A percentile compares a stretch with the other conserved stretches of the same genome.
phyloP scores from a whole-genome alignment of 148 eudicot species.

The Camellia sinensis region DNA sequence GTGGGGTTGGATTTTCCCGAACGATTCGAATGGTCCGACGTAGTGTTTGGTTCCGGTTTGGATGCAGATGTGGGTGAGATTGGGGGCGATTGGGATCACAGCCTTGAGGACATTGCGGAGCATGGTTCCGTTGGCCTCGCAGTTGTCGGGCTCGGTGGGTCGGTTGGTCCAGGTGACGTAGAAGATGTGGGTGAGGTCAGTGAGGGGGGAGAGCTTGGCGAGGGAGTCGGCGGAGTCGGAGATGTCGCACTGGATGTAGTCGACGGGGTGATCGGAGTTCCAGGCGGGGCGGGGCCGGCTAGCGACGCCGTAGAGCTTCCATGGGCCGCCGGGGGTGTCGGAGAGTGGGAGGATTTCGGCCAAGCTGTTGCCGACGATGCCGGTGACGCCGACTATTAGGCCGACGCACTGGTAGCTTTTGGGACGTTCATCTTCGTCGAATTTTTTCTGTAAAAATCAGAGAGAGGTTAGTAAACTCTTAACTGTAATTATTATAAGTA shows the following conservation, averaged over 20 bases:
- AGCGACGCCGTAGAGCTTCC: conserved; percentile 28
- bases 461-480: background rate
- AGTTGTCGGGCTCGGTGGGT: conserved; percentile 12
- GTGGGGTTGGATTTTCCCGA: conserved; percentile 5
- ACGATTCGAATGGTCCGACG: conserved; percentile 11
- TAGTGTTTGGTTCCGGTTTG: conserved; percentile 25
- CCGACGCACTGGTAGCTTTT: conserved; percentile 10
- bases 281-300: conserved; percentile 20
- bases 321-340: conserved; percentile 28
- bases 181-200: conserved; percentile 24
- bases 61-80: conserved; percentile 20
- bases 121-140: conserved; percentile 22
- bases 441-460: conserved; percentile 15
- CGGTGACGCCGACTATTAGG: conserved; percentile 21
- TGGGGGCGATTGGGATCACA: conserved; percentile 19
- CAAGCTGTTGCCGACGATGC: conserved; percentile 26
- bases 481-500: no score
- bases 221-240: conserved; percentile 9
- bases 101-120: conserved; percentile 11
- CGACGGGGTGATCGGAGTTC: conserved; percentile 20
- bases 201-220: conserved; percentile 15
- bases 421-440: conserved; percentile 5
- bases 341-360: conserved; percentile 23
- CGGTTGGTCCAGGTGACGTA: conserved; percentile 21
- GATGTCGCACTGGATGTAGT: conserved; percentile 27